These are phyloP conservation scores for Lodderomyces parapsilosis DNA, from an alignment of 1,139 yeast species.

Conservation along the genomic window DNA sequence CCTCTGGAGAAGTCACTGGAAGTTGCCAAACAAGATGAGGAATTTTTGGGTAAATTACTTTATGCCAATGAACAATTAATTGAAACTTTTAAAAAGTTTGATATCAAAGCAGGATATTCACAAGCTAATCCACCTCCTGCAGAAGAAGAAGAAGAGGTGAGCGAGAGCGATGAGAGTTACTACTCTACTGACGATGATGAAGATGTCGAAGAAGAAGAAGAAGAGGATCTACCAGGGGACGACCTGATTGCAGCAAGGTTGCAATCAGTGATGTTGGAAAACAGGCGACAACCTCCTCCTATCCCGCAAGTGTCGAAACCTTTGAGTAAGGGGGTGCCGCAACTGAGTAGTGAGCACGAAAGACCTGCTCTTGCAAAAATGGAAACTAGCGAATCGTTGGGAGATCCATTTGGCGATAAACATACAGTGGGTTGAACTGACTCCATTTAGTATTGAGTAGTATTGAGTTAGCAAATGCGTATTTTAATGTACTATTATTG, in stretches of 20 bases:
- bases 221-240: constrained; percentile 14
- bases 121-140: constrained; percentile 39
- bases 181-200: constrained; percentile 42
- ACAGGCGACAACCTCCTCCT: constrained; percentile 34
- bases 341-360: constrained; percentile 11
- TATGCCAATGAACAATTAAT: constrained; percentile 90
- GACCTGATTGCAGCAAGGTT: constrained; percentile 20
- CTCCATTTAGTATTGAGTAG: constrained; percentile 21
- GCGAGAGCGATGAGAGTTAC: constrained; percentile 37
- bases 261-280: constrained; percentile 16
- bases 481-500: too few species aligned
- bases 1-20: constrained; percentile 28
- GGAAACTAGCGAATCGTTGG: constrained; percentile 31
- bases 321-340: neutral
- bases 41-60: constrained; percentile 78
- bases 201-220: constrained; percentile 14
- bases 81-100: constrained; percentile 66
- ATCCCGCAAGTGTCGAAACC: constrained; percentile 22
- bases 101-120: constrained; percentile 42
- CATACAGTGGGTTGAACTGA: constrained; percentile 37
- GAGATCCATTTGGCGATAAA: constrained; percentile 73
- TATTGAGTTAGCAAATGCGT: too few species aligned
- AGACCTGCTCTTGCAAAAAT: constrained; percentile 16
- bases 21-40: constrained; percentile 55
- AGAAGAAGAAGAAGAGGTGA: constrained; percentile 22